Conservation (phyloP, 306 rosid genomes). For the Ormosia emarginata region DNA sequence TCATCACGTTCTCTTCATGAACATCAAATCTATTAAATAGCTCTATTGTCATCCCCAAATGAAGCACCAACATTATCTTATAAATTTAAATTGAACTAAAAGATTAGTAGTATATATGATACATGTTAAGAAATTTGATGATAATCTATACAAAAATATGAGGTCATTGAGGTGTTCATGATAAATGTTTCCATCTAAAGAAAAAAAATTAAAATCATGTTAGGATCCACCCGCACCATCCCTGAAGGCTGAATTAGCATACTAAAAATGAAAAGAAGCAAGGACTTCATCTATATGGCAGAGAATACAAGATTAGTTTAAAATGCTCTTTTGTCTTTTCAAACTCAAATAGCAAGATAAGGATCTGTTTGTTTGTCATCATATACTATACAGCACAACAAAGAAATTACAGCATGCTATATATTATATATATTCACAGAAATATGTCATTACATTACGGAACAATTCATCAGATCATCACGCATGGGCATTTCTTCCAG, state of each 20-base stretch:
- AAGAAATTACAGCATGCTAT: neutral
- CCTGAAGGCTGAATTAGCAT: neutral
- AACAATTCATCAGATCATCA: neutral
- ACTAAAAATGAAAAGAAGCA: neutral
- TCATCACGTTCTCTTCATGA: too few species aligned
- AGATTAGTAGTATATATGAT: too few species aligned
- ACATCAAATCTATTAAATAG: too few species aligned
- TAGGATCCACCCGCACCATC: neutral
- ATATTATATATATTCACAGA: neutral
- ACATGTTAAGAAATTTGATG: too few species aligned
- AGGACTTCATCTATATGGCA: neutral
- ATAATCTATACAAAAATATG: neutral
- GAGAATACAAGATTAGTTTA: neutral
- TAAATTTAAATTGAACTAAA: too few species aligned
- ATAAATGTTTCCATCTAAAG: neutral
- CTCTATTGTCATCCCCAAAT: too few species aligned
- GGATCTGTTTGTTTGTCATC: neutral
- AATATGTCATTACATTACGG: neutral
- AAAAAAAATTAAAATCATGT: neutral
- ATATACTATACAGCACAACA: neutral
- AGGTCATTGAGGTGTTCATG: neutral
- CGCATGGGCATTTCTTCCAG: neutral
- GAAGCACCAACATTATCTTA: too few species aligned
- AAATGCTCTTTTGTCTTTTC: neutral
- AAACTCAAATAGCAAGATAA: constrained; percentile 1